Evolutionary conservation across 169 alveolate species (phyloP).

Genomic region (Eimeria sp.): DNA sequence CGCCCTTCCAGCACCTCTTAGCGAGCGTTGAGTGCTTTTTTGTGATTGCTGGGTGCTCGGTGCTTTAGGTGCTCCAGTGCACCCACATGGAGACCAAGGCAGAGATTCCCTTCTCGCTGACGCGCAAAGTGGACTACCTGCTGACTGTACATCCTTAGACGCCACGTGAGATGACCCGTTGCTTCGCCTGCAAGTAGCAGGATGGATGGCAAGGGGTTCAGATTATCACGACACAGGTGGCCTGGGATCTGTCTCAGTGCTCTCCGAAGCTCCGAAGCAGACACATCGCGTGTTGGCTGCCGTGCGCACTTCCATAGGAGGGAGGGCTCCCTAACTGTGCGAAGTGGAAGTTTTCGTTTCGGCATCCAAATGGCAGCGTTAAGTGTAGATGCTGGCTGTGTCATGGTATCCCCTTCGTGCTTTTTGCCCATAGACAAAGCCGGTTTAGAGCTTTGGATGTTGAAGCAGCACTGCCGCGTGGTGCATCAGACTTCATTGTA

Average conservation of each 20-base stretch:
- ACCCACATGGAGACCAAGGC: slow-evolving; percentile 73
- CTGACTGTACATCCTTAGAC: slow-evolving; percentile 51
- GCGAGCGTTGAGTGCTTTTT: neutral
- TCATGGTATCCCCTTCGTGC: neutral
- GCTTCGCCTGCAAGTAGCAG: slow-evolving; percentile 34
- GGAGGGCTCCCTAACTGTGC: neutral
- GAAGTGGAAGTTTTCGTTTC: neutral
- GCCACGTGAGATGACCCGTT: slow-evolving; percentile 22
- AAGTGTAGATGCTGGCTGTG: neutral
- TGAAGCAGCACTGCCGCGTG: neutral
- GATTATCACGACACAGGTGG: neutral
- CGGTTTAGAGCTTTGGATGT: neutral
- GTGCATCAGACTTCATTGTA: neutral
- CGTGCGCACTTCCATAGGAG: neutral
- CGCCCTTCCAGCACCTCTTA: neutral
- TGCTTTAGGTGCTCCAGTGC: slow-evolving; percentile 77
- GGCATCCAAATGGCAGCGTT: neutral
- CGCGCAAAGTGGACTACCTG: slow-evolving; percentile 69
- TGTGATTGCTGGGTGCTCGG: neutral
- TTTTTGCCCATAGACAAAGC: neutral
- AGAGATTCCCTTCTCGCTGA: slow-evolving; percentile 52
- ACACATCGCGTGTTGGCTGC: neutral
- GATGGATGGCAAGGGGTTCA: neutral
- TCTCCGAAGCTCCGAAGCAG: neutral
- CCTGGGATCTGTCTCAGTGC: neutral